A percentile compares a stretch with the other conserved stretches of the same genome.
Conservation (phyloP, 306 rosid species). For the Alnus glutinosa region DNA sequence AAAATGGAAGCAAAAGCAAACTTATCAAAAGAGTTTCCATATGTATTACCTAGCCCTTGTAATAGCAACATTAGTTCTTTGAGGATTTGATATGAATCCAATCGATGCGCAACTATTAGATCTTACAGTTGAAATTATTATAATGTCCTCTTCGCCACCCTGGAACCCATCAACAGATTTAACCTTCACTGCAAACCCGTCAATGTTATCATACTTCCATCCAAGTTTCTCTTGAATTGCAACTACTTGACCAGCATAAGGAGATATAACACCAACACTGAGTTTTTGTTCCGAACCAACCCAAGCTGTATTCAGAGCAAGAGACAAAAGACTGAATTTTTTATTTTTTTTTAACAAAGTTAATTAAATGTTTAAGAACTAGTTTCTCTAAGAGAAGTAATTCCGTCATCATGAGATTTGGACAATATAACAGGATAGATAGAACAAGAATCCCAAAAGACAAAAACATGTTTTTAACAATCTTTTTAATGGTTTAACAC, state of each 20-base stretch:
- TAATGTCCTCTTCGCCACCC: conserved; percentile 77
- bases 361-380: not conserved
- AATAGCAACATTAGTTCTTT: conserved; percentile 77
- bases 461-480: not conserved
- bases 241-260: conserved; percentile 83
- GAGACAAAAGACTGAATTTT: not conserved
- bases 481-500: not conserved
- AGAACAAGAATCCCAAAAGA: not conserved
- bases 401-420: not conserved
- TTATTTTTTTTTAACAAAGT: not conserved
- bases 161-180: conserved; percentile 78
- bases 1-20: not conserved
- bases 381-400: not conserved
- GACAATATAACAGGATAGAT: not conserved
- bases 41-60: conserved; percentile 75
- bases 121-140: conserved; percentile 75
- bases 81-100: conserved; percentile 49
- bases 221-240: conserved; percentile 55
- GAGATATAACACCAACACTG: conserved; percentile 69
- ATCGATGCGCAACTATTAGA: conserved; percentile 41
- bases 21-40: not conserved
- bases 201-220: conserved; percentile 31
- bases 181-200: conserved; percentile 65
- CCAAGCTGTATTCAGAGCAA: conserved; percentile 45
- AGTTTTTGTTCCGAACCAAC: conserved; percentile 35